phyloP scores from a whole-genome alignment of 257 asterid species.

The Rehmannia glutinosa region DNA sequence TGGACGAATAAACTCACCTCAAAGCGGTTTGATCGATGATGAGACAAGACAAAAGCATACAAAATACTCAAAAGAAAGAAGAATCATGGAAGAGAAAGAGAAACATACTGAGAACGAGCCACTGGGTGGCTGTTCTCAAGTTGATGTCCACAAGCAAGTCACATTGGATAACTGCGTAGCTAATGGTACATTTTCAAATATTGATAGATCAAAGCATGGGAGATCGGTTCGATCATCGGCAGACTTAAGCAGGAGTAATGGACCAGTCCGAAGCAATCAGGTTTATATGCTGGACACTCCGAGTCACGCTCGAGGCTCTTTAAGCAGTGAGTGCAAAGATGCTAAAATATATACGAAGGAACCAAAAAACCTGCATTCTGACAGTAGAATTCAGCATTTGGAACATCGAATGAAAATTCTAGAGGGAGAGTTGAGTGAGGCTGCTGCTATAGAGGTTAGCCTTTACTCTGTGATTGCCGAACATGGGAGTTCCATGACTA shows the following conservation, averaged over 20 bases:
- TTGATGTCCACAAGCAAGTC: not conserved
- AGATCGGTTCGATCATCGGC: slow-evolving; percentile 58
- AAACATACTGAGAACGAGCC: slow-evolving; percentile 21
- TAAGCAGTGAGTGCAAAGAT: slow-evolving; percentile 31
- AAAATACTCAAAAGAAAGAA: not conserved
- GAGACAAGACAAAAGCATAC: not conserved
- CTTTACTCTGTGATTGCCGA: slow-evolving; percentile 77
- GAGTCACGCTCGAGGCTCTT: slow-evolving; percentile 20
- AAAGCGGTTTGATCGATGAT: not conserved
- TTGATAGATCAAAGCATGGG: slow-evolving; percentile 37
- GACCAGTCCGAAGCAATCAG: slow-evolving; percentile 33
- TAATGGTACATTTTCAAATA: slow-evolving; percentile 22
- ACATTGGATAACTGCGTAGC: not conserved
- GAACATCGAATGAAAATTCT: slow-evolving; percentile 48
- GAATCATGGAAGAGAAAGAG: slow-evolving; percentile 23
- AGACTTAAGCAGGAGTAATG: slow-evolving; percentile 45
- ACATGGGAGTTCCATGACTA: slow-evolving; percentile 72
- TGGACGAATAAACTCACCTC: not conserved
- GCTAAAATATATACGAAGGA: slow-evolving; percentile 30
- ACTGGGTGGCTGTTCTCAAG: not conserved
- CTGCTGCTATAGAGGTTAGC: slow-evolving; percentile 77
- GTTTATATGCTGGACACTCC: slow-evolving; percentile 18
- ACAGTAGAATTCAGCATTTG: slow-evolving; percentile 46
- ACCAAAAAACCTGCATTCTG: slow-evolving; percentile 36
- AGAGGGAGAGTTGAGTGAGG: slow-evolving; percentile 75